Evolutionary conservation across 2,329 filamentous ascomycete species (phyloP).

Genomic region (Alternaria sp.): DNA sequence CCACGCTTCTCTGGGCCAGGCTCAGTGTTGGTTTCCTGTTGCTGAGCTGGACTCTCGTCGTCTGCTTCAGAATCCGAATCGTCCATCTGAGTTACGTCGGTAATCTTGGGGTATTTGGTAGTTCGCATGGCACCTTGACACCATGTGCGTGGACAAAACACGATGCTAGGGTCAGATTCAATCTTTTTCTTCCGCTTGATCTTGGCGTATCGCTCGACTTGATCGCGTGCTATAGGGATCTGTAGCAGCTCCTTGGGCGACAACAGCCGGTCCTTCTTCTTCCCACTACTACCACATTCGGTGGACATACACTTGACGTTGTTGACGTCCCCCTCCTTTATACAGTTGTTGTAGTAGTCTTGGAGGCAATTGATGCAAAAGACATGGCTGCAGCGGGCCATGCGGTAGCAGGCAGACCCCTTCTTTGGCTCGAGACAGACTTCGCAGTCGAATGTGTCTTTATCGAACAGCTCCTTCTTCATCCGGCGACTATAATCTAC

Average conservation of each 20-base stretch:
- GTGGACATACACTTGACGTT: constrained; percentile 83
- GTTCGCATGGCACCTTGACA: constrained; percentile 86
- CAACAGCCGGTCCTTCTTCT: constrained; percentile 68
- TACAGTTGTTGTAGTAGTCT: constrained; percentile 89
- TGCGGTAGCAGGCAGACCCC: constrained; percentile 79
- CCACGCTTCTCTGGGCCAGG: constrained; percentile 34
- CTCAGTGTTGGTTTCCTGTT: constrained; percentile 15
- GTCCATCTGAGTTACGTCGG: constrained; percentile 50
- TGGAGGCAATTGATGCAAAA: constrained; percentile 90
- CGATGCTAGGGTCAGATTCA: constrained; percentile 88
- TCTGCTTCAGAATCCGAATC: constrained; percentile 54
- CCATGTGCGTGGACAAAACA: constrained; percentile 93
- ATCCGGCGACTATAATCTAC: constrained; percentile 81
- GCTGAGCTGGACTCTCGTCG: constrained; percentile 11
- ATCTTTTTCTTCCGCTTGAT: constrained; percentile 93
- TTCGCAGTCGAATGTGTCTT: constrained; percentile 85
- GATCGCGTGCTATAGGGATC: constrained; percentile 65
- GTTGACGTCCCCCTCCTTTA: constrained; percentile 82
- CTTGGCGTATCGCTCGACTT: constrained; percentile 84
- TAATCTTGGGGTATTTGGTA: constrained; percentile 57
- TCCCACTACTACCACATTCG: constrained; percentile 62
- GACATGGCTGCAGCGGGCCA: constrained; percentile 86
- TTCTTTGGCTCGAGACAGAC: constrained; percentile 94
- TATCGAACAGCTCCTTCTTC: constrained; percentile 78
- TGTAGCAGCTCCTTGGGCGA: constrained; percentile 80